phyloP scores from a whole-genome alignment of 225 moss, liverwort and hornwort genomes.

The Antitrichia curtipendula region DNA sequence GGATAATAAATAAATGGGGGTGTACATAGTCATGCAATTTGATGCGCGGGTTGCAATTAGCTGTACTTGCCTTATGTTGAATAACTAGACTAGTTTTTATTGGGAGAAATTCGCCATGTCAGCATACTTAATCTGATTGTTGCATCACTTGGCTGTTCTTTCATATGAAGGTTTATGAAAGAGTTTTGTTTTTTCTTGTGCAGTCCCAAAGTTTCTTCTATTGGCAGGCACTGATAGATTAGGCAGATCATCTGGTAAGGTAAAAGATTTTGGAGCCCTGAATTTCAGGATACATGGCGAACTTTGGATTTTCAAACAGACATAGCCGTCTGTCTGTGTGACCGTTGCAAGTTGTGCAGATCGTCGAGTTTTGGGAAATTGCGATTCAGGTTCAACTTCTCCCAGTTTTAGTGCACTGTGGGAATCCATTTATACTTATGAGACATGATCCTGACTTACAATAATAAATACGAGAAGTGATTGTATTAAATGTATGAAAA shows the following conservation, averaged over 20 bases:
- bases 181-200: background rate
- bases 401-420: background rate
- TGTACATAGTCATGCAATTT: no score
- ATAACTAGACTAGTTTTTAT: no score
- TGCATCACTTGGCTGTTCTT: no score
- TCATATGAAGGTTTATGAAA: no score
- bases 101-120: no score
- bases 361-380: constrained; percentile 10
- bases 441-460: constrained; percentile 57
- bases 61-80: no score
- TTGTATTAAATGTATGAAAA: no score
- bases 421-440: background rate
- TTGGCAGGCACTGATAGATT: background rate
- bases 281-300: background rate
- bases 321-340: background rate
- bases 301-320: background rate
- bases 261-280: background rate
- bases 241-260: background rate
- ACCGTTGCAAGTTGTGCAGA: constrained; percentile 19
- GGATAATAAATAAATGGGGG: background rate
- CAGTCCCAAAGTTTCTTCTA: background rate
- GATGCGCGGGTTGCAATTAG: no score
- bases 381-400: constrained; percentile 65
- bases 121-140: no score
- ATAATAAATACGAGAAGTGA: no score